Evolutionary conservation across 2,329 filamentous ascomycete species (phyloP).

Genomic region (Ceratocystis ficicola): DNA sequence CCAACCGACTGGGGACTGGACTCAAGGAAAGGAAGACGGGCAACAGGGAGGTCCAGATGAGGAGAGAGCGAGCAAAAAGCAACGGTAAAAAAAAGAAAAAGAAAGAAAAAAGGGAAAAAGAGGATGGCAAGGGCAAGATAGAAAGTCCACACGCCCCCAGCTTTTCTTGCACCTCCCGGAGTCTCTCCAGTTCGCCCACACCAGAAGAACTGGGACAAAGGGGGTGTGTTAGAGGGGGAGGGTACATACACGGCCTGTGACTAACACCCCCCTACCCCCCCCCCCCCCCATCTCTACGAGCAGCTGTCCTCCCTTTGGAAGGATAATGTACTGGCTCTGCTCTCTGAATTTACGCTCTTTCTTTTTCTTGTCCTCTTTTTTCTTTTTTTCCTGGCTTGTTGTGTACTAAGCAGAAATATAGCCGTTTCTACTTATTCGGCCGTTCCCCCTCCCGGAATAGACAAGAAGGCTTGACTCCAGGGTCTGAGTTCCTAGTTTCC

Average conservation of each 20-base stretch:
- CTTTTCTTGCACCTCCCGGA: conserved; percentile 7
- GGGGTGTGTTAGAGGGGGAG: not conserved
- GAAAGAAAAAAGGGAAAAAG: not conserved
- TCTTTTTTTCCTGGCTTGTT: not conserved
- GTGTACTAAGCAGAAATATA: conserved; percentile 1
- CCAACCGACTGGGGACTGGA: not conserved
- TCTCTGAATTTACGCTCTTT: conserved; percentile 1
- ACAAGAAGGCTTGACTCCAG: conserved; percentile 7
- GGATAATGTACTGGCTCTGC: not conserved
- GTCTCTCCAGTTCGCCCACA: conserved; percentile 2
- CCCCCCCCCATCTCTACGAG: not conserved
- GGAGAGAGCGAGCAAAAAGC: not conserved
- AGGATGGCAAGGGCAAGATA: not conserved
- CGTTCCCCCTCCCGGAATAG: conserved; percentile 11
- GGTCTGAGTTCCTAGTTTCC: conserved; percentile 5
- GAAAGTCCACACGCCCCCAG: not conserved
- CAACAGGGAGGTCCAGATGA: not conserved
- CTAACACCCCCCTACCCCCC: not conserved
- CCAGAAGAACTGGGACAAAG: not conserved
- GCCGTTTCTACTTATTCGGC: conserved; percentile 11
- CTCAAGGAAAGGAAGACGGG: not conserved
- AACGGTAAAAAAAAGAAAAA: not conserved
- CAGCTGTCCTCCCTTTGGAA: not conserved
- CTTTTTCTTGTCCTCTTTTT: not conserved
- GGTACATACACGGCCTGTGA: not conserved